Base-by-base conservation (phyloP, 1,284 basidiomycete genomes). In the Sporisorium graminicola region DNA sequence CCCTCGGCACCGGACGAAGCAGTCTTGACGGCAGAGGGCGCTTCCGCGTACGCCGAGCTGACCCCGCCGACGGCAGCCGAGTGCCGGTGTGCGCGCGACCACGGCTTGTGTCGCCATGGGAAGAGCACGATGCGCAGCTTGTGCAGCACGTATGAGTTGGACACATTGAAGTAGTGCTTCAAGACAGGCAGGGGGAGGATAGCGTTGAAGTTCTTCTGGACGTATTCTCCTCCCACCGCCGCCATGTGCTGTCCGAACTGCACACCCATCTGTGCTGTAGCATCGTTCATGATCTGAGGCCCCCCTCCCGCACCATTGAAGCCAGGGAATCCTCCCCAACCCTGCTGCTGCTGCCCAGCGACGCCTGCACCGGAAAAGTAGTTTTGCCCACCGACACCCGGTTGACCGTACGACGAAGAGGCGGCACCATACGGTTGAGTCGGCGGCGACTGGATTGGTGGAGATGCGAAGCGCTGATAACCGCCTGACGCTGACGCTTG, bases 161-260 rank as follows among this genome's bases (percentile, higher is more conserved):
- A 95, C 16, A 99, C 97, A 85, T 98, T 95, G 87, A 98, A 98
- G 82, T 94, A 93, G 82, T 95, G 92, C 85, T 98, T 98, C 65
- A 98, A 88, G 43, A 83, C 62, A 10, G 82, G 80, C 65, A 82
- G 79, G 61, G 80, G 74, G 10, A 82, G 78, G 37, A 80, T 53
- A 20, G 81, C 61, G 79, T 74, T 72, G 64, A 78, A 75, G 86
- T 98, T 98, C 87, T 92, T 93, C 86, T 96, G 93, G 42, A 99
- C 91, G 78, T 99, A 99, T 65, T 96, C 94, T 84, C 96, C 94
- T 0, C 96, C 96, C 0, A 94, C 96, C 14, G 91, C 91, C 1
- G 98, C 93, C 0, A 95, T 95, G 78, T 91, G 94, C 78, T 92
- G 91, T 6, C 96, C 95, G 50, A 99, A 91, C 86, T 98, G 96